Evolutionary conservation across 306 rosid genomes (phyloP).

Genomic region (Vigna trinervia): DNA sequence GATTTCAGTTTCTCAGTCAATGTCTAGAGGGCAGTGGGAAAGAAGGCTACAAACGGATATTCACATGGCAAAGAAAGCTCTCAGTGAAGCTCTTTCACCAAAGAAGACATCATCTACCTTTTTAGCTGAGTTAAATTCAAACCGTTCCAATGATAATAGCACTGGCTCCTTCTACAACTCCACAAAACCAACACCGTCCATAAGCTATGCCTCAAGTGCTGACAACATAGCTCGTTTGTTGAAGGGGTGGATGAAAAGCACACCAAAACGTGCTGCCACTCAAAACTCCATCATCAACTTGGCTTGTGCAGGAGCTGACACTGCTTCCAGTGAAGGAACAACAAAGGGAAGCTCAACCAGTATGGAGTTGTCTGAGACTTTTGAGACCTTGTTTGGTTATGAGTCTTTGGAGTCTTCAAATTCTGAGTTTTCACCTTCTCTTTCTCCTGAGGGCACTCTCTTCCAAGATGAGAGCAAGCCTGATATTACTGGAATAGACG

Average conservation of each 20-base stretch:
- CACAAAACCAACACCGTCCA: conserved; percentile 40
- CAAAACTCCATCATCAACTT: conserved; percentile 48
- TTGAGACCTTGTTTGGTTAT: conserved; percentile 61
- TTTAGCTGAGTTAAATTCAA: conserved; percentile 39
- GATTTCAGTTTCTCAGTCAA: conserved; percentile 51
- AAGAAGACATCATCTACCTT: conserved; percentile 33
- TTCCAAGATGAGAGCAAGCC: conserved; percentile 70
- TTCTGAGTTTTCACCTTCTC: conserved; percentile 64
- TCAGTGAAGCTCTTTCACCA: conserved; percentile 77
- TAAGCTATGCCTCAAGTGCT: conserved; percentile 72
- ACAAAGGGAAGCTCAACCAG: conserved; percentile 29
- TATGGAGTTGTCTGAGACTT: conserved; percentile 49
- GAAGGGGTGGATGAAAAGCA: conserved; percentile 74
- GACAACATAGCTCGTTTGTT: conserved; percentile 81
- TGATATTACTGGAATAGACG: conserved; percentile 13
- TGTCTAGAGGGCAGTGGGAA: conserved; percentile 95
- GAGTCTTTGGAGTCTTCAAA: conserved; percentile 69
- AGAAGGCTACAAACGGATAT: conserved; percentile 92
- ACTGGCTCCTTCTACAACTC: conserved; percentile 5
- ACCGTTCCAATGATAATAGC: conserved; percentile 16
- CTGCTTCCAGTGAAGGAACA: conserved; percentile 65
- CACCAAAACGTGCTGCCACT: conserved; percentile 51
- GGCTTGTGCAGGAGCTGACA: conserved; percentile 42
- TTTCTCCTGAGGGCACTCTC: conserved; percentile 58
- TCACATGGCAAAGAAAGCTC: conserved; percentile 80